Conservation (phyloP, 345 rosid genomes). For the Arabidopsis thaliana region DNA sequence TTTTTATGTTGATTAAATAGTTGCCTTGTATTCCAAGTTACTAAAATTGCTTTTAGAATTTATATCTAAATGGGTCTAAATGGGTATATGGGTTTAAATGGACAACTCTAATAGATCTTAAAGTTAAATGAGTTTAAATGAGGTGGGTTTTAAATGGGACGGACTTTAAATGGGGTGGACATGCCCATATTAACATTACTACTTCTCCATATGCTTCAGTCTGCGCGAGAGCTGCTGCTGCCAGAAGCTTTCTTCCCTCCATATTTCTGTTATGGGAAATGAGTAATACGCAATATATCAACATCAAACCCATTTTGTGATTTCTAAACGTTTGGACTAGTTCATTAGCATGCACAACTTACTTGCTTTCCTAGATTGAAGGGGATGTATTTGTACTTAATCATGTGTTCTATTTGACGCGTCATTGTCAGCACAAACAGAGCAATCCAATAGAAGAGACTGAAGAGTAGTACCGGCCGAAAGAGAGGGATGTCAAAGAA, state of each 20-base stretch:
- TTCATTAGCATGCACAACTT: slow-evolving; percentile 17
- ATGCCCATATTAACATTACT: too few species aligned
- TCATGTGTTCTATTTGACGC: slow-evolving; percentile 83
- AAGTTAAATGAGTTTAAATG: too few species aligned
- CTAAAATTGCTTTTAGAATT: too few species aligned
- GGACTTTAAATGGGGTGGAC: too few species aligned
- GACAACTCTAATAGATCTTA: too few species aligned
- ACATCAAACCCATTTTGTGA: background rate
- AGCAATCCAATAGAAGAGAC: slow-evolving; percentile 79
- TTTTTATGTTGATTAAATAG: too few species aligned
- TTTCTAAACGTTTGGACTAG: background rate
- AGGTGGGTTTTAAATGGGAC: too few species aligned
- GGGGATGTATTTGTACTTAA: slow-evolving; percentile 82
- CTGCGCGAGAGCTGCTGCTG: slow-evolving; percentile 47
- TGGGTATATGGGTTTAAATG: too few species aligned
- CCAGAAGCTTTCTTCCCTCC: slow-evolving; percentile 50
- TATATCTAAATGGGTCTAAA: too few species aligned
- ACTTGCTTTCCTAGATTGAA: slow-evolving; percentile 82
- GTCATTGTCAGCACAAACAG: slow-evolving; percentile 80
- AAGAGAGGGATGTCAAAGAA: slow-evolving; percentile 83
- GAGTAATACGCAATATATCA: background rate
- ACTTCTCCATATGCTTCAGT: background rate
- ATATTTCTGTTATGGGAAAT: slow-evolving; percentile 47
- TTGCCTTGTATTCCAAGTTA: too few species aligned
- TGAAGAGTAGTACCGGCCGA: slow-evolving; percentile 84